phyloP scores from a whole-genome alignment of 768 basidiomycete species.

The Pholiota microspora region DNA sequence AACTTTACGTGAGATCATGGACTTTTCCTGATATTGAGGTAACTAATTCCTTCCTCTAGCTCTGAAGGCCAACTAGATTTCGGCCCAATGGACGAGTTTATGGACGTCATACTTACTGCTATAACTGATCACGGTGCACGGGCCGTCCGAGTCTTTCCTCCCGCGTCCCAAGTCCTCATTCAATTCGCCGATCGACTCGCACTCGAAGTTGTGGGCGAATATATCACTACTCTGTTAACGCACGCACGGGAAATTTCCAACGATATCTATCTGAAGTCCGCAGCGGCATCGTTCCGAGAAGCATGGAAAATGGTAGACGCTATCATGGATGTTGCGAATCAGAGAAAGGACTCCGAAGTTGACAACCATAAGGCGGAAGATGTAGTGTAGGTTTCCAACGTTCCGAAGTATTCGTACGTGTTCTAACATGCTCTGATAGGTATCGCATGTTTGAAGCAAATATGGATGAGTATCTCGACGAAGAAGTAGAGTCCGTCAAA shows the following conservation, averaged over 20 bases:
- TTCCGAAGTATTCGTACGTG: neutral
- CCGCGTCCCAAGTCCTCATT: conserved; percentile 70
- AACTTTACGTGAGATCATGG: conserved; percentile 75
- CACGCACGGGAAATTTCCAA: conserved; percentile 75
- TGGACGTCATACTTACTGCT: conserved; percentile 61
- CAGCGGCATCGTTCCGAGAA: conserved; percentile 88
- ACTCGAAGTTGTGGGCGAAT: conserved; percentile 87
- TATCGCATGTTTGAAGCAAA: conserved; percentile 94
- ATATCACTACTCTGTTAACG: conserved; percentile 73
- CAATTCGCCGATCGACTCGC: conserved; percentile 84
- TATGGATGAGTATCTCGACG: conserved; percentile 97
- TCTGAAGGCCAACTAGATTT: conserved; percentile 72
- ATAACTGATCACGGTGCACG: conserved; percentile 74
- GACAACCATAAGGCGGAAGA: conserved; percentile 67
- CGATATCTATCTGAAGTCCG: conserved; percentile 75
- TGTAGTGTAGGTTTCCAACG: conserved; percentile 61
- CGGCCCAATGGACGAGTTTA: conserved; percentile 91
- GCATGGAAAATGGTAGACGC: conserved; percentile 83
- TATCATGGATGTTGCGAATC: conserved; percentile 55
- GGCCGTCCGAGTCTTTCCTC: conserved; percentile 86
- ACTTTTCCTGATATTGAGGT: conserved; percentile 1
- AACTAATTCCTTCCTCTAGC: conserved; percentile 28
- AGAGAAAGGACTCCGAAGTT: conserved; percentile 38
- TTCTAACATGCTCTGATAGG: conserved; percentile 34
- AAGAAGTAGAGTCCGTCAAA: conserved; percentile 85